phyloP scores from a whole-genome alignment of 139 green algal genomes.

The Asterochloris erici region DNA sequence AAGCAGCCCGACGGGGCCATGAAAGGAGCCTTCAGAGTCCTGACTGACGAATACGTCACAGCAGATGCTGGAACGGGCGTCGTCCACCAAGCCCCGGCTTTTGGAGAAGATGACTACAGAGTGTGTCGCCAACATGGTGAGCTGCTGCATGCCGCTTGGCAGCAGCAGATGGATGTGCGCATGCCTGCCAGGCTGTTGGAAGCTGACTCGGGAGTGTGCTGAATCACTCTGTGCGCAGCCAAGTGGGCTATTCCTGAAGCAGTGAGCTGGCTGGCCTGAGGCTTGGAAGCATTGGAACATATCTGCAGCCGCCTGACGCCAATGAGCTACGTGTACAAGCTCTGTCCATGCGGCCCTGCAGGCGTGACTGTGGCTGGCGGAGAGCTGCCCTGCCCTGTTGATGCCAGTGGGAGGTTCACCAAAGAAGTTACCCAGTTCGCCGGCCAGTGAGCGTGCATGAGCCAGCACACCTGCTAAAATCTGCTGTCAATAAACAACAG shows the following conservation, averaged over 20 bases:
- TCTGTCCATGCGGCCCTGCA: background rate
- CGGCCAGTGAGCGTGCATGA: constrained; percentile 31
- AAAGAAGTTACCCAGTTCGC: constrained; percentile 76
- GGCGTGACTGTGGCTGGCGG: constrained; percentile 76
- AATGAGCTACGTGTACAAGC: no score
- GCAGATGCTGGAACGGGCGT: constrained; percentile 92
- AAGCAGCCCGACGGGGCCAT: constrained; percentile 39
- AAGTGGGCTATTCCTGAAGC: no score
- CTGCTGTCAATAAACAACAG: no score
- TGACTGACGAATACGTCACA: constrained; percentile 92
- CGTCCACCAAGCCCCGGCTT: constrained; percentile 94
- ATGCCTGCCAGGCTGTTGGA: no score
- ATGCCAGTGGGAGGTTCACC: constrained; percentile 86
- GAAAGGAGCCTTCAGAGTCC: constrained; percentile 67
- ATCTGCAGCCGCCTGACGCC: no score
- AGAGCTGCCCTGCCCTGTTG: constrained; percentile 83
- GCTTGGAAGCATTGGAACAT: no score
- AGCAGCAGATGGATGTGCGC: no score
- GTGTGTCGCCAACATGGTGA: constrained; percentile 82
- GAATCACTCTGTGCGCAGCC: no score
- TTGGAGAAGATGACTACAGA: constrained; percentile 97
- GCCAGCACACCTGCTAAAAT: no score
- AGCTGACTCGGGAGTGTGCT: no score
- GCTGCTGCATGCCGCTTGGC: background rate
- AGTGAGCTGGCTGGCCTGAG: no score